phyloP scores from a whole-genome alignment of 192 early-diverging fungal genomes.

The Piromyces sp. region DNA sequence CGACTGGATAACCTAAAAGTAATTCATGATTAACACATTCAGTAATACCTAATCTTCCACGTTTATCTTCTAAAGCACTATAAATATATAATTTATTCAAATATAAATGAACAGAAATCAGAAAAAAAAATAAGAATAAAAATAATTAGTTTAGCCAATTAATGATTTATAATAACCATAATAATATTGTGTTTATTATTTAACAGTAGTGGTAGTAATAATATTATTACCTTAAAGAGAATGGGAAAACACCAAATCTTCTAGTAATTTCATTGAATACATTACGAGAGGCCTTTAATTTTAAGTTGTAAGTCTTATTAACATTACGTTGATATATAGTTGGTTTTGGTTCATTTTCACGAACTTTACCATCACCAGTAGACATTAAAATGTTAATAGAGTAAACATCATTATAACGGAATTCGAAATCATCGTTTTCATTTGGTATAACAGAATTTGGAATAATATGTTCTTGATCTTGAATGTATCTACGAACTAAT shows the following conservation, averaged over 20 bases:
- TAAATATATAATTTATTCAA: conserved; percentile 10
- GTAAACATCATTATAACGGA: conserved; percentile 55
- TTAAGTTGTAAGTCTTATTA: conserved; percentile 50
- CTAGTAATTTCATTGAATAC: conserved; percentile 43
- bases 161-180: no score
- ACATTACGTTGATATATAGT: conserved; percentile 57
- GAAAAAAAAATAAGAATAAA: no score
- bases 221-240: conserved; percentile 47
- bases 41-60: conserved; percentile 43
- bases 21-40: conserved; percentile 46
- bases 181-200: no score
- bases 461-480: conserved; percentile 43
- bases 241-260: conserved; percentile 56
- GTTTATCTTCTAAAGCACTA: conserved; percentile 16
- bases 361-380: conserved; percentile 35
- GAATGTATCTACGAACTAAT: conserved; percentile 57
- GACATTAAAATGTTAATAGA: conserved; percentile 51
- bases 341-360: conserved; percentile 19
- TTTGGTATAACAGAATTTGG: conserved; percentile 12
- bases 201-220: no score
- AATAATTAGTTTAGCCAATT: no score
- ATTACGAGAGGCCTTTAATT: conserved; percentile 39
- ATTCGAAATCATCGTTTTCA: conserved; percentile 25
- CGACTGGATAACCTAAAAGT: conserved; percentile 43
- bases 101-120: no score